Evolutionary conservation across 225 moss, liverwort and hornwort genomes (phyloP).

Genomic region (Anthoceros angustus): DNA sequence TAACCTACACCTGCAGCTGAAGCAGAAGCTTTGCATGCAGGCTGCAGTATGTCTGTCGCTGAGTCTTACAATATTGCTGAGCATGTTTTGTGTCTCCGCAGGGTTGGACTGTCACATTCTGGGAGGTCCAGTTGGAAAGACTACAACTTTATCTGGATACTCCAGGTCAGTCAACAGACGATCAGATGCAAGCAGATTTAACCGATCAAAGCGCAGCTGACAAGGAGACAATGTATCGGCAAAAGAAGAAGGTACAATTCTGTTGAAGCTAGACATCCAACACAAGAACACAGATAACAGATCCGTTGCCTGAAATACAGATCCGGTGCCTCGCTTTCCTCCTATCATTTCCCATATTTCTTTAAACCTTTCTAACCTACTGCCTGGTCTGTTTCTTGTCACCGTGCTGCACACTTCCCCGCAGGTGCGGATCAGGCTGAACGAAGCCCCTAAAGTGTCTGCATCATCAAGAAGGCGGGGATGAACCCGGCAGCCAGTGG

Average conservation of each 20-base stretch:
- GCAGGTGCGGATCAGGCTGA: too few species aligned
- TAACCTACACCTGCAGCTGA: not conserved
- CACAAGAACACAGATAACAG: too few species aligned
- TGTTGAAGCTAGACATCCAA: too few species aligned
- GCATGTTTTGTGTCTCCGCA: not conserved
- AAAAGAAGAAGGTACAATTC: not conserved
- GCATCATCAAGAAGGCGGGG: too few species aligned
- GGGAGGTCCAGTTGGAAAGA: slow-evolving; percentile 1
- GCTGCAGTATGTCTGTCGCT: not conserved
- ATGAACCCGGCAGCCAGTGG: too few species aligned
- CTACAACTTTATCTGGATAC: not conserved
- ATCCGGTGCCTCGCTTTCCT: too few species aligned
- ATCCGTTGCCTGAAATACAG: too few species aligned
- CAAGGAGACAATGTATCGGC: not conserved
- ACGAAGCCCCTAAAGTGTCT: too few species aligned
- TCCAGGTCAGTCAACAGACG: not conserved
- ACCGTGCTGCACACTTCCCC: too few species aligned
- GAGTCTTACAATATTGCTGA: not conserved
- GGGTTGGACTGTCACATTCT: slow-evolving; percentile 1
- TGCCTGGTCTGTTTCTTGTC: too few species aligned
- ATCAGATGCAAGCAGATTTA: not conserved
- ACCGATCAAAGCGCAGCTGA: not conserved
- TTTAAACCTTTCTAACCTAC: too few species aligned
- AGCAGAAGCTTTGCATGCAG: not conserved
- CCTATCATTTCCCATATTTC: too few species aligned